Percentiles rank a stretch among this genome's conserved stretches.
phyloP scores from a whole-genome alignment of 2,329 filamentous ascomycete species.

The Sclerotinia subarctica region DNA sequence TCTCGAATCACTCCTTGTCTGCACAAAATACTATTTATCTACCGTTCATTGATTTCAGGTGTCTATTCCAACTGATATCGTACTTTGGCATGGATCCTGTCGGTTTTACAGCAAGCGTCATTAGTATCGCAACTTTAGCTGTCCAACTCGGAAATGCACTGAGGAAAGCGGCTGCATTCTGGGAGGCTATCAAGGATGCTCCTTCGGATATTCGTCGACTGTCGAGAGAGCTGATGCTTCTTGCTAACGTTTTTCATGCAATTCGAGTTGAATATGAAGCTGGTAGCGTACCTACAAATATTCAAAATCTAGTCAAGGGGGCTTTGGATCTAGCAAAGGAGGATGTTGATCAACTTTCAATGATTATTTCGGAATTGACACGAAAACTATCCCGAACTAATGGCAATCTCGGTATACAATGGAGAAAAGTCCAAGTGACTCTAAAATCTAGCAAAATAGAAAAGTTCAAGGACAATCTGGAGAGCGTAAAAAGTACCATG shows the following conservation, averaged over 20 bases:
- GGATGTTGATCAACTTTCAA: slow-evolving; percentile 17
- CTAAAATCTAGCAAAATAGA: slow-evolving; percentile 22
- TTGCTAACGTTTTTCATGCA: slow-evolving; percentile 17
- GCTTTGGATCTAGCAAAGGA: slow-evolving; percentile 15
- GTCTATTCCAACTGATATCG: neutral
- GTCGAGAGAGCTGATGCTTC: slow-evolving; percentile 17
- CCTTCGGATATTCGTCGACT: slow-evolving; percentile 22
- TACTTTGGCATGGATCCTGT: neutral
- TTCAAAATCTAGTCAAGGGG: slow-evolving; percentile 5
- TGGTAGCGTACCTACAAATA: neutral
- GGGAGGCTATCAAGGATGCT: slow-evolving; percentile 23
- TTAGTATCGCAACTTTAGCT: slow-evolving; percentile 22
- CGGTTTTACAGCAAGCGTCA: slow-evolving; percentile 21
- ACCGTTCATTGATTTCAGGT: neutral
- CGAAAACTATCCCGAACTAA: neutral
- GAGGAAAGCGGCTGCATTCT: slow-evolving; percentile 21
- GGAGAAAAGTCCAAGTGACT: slow-evolving; percentile 15
- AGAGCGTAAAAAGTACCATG: slow-evolving; percentile 18
- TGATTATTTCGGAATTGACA: slow-evolving; percentile 9
- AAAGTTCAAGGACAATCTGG: slow-evolving; percentile 15
- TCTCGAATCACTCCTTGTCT: neutral
- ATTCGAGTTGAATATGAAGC: slow-evolving; percentile 8
- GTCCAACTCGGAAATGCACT: slow-evolving; percentile 20
- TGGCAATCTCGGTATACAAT: slow-evolving; percentile 14
- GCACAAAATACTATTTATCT: no score